Evolutionary conservation across 345 rosid species (phyloP), one percentile per base, ranked within the genome.

Genomic region (Salix viminalis): DNA sequence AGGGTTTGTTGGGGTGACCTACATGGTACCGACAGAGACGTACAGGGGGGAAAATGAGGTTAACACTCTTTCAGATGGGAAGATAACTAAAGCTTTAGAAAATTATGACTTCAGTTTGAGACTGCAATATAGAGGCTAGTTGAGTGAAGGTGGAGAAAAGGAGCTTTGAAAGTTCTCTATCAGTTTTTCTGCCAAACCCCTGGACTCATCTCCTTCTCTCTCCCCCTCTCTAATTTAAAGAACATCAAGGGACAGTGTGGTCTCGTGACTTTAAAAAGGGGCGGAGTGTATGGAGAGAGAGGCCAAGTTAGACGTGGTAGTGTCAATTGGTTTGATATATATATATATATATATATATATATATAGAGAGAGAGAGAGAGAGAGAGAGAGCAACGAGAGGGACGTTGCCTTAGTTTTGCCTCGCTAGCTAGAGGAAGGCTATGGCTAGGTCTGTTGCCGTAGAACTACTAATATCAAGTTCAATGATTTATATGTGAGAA

Each of bases 111-210:
- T 87, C 83, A 90, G 92, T 94, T 92, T 79, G 86, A 87, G 89
- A 88, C 91, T 86, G 92, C 90, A 89, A 90, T 77, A 82, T 82
- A 86, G 84, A 84, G 94, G 88, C 85, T 86, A 83, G 83, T 70
- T 74, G 87, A 85, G 89, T 85, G 85, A 86, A 85, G 87, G 83
- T 79, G 81, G 88, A 83, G 86, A 80, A 76, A 84, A 86, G 76
- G 84, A 82, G 86, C 79, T 85, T 88, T 89, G 88, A 88, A 90
- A 91, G 97, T 89, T 90, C 87, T 89, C 94, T 91, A 88, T 93
- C 98, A 93, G 99, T 91, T 87, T 79, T 79, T 85, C 92, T 91
- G 92, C 75, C 89, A 83, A 86, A 82, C 77, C 71, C 80, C 86
- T 83, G 85, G 79, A 72, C 82, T 79, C 79, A 15, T 75, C 83